Base-by-base conservation (phyloP, 352 stramenopile species). In the Detonula confervacea region DNA sequence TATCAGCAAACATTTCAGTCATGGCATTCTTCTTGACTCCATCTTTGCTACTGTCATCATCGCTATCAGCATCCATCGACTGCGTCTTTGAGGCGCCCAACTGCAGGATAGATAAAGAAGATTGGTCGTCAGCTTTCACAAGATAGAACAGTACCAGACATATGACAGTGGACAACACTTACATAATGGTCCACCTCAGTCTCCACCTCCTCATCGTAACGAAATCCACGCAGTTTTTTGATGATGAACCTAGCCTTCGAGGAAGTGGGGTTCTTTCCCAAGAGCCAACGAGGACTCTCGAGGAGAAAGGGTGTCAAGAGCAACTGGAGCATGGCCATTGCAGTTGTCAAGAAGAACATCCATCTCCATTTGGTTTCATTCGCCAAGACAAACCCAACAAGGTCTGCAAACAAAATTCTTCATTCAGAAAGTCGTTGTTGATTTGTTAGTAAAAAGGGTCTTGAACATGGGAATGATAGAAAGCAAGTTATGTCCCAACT, bases 381-480 rank as follows among this genome's bases (percentile, higher is more conserved):
- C 0, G 84, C 89, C 46, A 96, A 91, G 12, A 85, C 67, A 72
- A 96, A 95, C 0, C 90, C 92, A 35, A 96, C 55, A 22, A 95
- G 64, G 73, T 96, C 84, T 7, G 76, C 69, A 57, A 91, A 83
- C 25, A 97, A 74, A 77, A 97, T 96, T 24, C 93, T 93, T n/a
- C n/a, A n/a, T n/a, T n/a, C n/a, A n/a, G n/a, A n/a, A n/a, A n/a
- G n/a, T n/a, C n/a, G n/a, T n/a, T n/a, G n/a, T n/a, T n/a, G n/a
- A n/a, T n/a, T n/a, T n/a, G n/a, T n/a, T n/a, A n/a, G n/a, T n/a
- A n/a, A n/a, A n/a, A n/a, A n/a, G n/a, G n/a, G n/a, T n/a, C n/a
- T n/a, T 42, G 35, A 42, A 12, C 35, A 42, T 42, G 35, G n/a
- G n/a, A n/a, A n/a, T n/a, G n/a, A n/a, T n/a, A n/a, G n/a, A n/a